Evolutionary conservation across 306 rosid genomes (phyloP), one percentile per base, ranked within the genome.

Genomic region (Dicorynia guianensis): DNA sequence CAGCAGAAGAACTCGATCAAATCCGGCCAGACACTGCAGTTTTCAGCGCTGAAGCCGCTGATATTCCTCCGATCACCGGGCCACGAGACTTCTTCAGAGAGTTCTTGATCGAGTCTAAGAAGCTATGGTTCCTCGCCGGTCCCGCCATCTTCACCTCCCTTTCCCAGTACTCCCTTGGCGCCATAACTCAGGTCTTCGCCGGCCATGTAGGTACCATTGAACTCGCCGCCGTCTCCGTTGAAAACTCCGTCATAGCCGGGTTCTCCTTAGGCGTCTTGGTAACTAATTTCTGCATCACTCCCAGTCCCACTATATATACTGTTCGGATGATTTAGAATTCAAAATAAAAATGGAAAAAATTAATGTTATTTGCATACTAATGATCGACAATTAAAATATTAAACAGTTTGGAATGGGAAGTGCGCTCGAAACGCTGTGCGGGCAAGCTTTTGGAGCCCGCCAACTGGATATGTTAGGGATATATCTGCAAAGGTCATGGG

Each of bases 241-340:
- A 94, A 49, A 94, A 94, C 82, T 92, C 96, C 0, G 97, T 94
- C 80, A 92, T 94, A 69, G 95, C 98, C 52, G 98, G 98, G 9
- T 90, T 94, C 84, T 88, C 90, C 85, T 82, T 88, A 35, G 98
- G 98, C 62, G 10, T 82, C 80, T 75, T 78, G 97, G 98, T 91
- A 87, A 19, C 5, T 12, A 49, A 40, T 1, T 25, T 25, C 30
- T 25, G 30, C 30, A 25, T 25, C 30, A 25, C 30, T 25, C 30
- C 30, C 30, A 25, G 12, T 11, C 8, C 20, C 34, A 1, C 60
- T 3, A 19, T 11, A 53, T n/a, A n/a, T 9, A 7, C 14, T 7
- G 15, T 50, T 46, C 13, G 1, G 2, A 5, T 7, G 5, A 7
- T 56, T 36, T 2, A 1, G 2, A 30, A 0, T 7, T 0, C 3